phyloP scores from a whole-genome alignment of 2,329 filamentous ascomycete species.

The Teratosphaeria epicoccoides region DNA sequence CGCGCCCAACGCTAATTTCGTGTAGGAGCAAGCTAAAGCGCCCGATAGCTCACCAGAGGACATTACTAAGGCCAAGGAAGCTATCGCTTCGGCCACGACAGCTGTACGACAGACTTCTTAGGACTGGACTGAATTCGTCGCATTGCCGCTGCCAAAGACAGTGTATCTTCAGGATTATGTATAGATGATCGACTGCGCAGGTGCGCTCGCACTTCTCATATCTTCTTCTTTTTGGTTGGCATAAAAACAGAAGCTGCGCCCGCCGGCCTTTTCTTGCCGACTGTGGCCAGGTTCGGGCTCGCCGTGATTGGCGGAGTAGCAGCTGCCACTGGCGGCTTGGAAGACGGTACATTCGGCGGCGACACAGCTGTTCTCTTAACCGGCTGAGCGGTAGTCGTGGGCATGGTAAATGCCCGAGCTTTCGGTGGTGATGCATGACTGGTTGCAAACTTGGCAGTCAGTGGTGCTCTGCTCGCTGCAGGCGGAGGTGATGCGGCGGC shows the following conservation, averaged over 20 bases:
- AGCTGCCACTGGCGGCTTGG: neutral
- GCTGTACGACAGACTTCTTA: conserved; percentile 29
- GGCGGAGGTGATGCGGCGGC: neutral
- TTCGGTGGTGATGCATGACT: conserved; percentile 1
- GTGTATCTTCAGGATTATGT: neutral
- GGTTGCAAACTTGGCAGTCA: neutral
- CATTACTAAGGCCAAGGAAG: conserved; percentile 36
- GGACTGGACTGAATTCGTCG: neutral
- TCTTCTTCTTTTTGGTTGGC: conserved; percentile 12
- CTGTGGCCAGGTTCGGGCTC: conserved; percentile 8
- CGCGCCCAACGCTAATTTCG: neutral
- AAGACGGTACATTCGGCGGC: conserved; percentile 1
- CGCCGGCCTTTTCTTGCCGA: conserved; percentile 14
- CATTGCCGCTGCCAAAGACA: neutral
- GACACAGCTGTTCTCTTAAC: conserved; percentile 5
- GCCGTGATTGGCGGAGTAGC: conserved; percentile 1
- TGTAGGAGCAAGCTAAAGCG: conserved; percentile 33
- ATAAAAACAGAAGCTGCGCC: conserved; percentile 11
- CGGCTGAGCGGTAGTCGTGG: conserved; percentile 1
- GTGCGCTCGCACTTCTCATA: conserved; percentile 1
- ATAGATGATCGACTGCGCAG: neutral
- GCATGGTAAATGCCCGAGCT: conserved; percentile 1
- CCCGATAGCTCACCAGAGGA: conserved; percentile 32
- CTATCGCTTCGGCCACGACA: conserved; percentile 30
- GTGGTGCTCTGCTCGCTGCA: neutral